Conservation (phyloP, 2,329 filamentous ascomycete genomes). For the Fusarium continuum region DNA sequence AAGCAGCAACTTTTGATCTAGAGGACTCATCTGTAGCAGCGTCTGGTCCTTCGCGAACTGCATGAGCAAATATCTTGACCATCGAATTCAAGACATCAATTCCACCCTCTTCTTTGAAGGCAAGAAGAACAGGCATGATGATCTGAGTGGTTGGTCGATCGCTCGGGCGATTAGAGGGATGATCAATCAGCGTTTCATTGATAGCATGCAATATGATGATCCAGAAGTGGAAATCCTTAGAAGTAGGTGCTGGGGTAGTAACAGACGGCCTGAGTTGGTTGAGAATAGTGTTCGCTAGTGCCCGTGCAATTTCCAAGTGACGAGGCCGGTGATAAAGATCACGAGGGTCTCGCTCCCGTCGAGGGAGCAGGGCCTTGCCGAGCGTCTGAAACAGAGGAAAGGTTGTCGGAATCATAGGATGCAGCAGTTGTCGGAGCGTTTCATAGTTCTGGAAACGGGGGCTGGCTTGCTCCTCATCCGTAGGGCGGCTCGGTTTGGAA, state of each 20-base stretch:
- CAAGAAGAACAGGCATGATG: slow-evolving; percentile 80
- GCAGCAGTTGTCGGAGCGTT: slow-evolving; percentile 78
- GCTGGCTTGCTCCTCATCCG: slow-evolving; percentile 54
- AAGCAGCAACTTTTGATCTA: slow-evolving; percentile 59
- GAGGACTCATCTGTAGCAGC: slow-evolving; percentile 59
- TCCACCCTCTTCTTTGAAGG: slow-evolving; percentile 85
- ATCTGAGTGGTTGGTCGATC: slow-evolving; percentile 63
- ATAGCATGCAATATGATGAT: slow-evolving; percentile 82
- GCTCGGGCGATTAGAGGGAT: slow-evolving; percentile 55
- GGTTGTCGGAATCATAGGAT: slow-evolving; percentile 80
- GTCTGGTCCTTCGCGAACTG: slow-evolving; percentile 43
- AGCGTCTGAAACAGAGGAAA: slow-evolving; percentile 86
- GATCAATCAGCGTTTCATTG: slow-evolving; percentile 80
- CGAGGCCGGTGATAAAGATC: slow-evolving; percentile 67
- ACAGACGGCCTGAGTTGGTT: slow-evolving; percentile 67
- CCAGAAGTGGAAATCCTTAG: slow-evolving; percentile 80
- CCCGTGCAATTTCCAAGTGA: slow-evolving; percentile 66
- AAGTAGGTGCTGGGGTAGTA: slow-evolving; percentile 56
- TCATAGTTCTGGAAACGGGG: slow-evolving; percentile 76
- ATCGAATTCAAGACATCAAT: slow-evolving; percentile 78
- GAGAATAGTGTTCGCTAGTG: slow-evolving; percentile 76
- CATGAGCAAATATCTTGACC: slow-evolving; percentile 68
- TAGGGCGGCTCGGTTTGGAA: slow-evolving; percentile 45
- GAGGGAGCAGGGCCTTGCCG: slow-evolving; percentile 81
- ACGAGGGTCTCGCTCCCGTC: slow-evolving; percentile 65